Base-by-base conservation (phyloP, 2,329 filamentous ascomycete species). In the Aureobasidium uvarum region DNA sequence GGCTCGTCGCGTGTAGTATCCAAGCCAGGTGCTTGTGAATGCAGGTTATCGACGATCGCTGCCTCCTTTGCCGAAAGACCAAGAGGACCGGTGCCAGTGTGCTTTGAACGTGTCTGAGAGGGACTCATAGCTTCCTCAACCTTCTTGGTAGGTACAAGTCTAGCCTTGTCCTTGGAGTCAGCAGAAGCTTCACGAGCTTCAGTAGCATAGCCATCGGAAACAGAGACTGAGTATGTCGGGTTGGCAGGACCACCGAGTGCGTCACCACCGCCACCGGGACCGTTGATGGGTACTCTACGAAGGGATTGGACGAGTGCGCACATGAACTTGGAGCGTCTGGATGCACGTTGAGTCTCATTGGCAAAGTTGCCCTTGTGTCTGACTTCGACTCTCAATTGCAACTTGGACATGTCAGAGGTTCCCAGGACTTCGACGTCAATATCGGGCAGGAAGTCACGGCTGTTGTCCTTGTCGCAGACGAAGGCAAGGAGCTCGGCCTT, bases 291-390 rank as follows among this genome's bases (percentile, higher is more conserved):
- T 20, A 99, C 84, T 79, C 89, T 92, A 78, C 92, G 90, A 66
- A 97, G 80, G 3, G 94, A 92, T 10, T 92, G 78, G 5, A 95
- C 88, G 66, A 99, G 81, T 0, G 95, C 95, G 74, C 93, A 96
- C 87, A 98, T 96, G 80, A 99, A 98, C 78, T 96, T 98, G 75
- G 90, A 96, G 67, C 94, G 88, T 62, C 93, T 87, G 7, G 89
- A 85, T 20, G 89, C 88, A 46, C 93, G 89, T 46, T 97, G 84
- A 1, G 85, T 83, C 70, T 96, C 94, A 77, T 97, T 83, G 36
- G 79, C 76, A 79, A 80, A 83, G 69, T 83, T 83, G 71, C 76
- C 78, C 76, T 98, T 98, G 83, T 98, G 92, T 73, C 89, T 87
- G 74, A 97, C 92, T 71, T 90, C 88, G 45, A 97, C 83, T 71